These are phyloP conservation scores for Amanita pseudoporphyria DNA, from an alignment of 768 basidiomycete species.

Conservation along the genomic window DNA sequence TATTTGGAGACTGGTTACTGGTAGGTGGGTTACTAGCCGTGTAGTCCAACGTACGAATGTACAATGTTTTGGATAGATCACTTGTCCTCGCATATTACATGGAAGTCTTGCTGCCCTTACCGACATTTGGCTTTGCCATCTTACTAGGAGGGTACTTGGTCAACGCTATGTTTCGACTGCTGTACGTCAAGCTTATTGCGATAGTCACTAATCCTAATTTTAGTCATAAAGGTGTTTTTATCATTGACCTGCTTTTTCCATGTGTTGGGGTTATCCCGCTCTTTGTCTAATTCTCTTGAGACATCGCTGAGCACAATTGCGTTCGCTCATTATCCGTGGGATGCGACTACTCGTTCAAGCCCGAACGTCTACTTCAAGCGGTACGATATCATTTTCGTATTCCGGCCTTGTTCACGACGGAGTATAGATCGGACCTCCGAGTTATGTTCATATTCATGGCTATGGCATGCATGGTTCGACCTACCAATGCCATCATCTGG, in stretches of 20 bases:
- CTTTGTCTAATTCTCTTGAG: conserved; percentile 89
- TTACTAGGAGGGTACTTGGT: conserved; percentile 52
- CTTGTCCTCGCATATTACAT: conserved; percentile 67
- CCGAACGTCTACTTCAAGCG: conserved; percentile 30
- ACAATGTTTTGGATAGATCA: conserved; percentile 35
- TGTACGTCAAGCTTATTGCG: conserved; percentile 36
- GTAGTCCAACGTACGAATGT: neutral
- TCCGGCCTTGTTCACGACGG: conserved; percentile 9
- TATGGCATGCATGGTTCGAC: conserved; percentile 72
- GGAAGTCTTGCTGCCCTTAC: conserved; percentile 71
- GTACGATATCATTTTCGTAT: conserved; percentile 14
- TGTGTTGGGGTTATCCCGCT: conserved; percentile 72
- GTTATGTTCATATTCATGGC: conserved; percentile 52
- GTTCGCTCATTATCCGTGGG: conserved; percentile 72
- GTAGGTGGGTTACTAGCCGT: conserved; percentile 39
- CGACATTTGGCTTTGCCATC: conserved; percentile 61
- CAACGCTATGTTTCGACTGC: conserved; percentile 44
- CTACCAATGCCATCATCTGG: conserved; percentile 88
- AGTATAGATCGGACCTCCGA: conserved; percentile 22
- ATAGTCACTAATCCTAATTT: neutral
- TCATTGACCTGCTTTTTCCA: conserved; percentile 87
- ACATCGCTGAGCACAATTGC: conserved; percentile 78
- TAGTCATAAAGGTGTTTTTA: conserved; percentile 49
- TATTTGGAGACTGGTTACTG: conserved; percentile 38
- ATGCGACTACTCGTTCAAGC: conserved; percentile 26